These are phyloP conservation scores for Phytophthora pseudosyringae DNA, from an alignment of 352 stramenopile genomes.

Conservation along the genomic window DNA sequence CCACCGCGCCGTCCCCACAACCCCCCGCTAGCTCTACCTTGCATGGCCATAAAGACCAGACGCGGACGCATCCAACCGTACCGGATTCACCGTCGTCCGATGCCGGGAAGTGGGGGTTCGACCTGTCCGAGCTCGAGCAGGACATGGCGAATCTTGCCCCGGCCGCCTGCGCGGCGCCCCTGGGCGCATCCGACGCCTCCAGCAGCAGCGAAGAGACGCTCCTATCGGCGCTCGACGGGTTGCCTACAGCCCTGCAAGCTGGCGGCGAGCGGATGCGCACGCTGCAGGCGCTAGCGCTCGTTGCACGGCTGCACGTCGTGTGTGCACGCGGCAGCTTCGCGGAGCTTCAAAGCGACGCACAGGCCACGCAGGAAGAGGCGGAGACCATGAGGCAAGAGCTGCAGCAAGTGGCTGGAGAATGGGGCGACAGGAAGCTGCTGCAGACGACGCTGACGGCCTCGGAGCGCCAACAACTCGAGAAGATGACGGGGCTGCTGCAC, in stretches of 20 bases:
- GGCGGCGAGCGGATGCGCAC: conserved; percentile 21
- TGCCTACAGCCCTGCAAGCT: conserved; percentile 10
- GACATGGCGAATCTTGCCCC: conserved; percentile 43
- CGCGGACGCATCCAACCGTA: neutral
- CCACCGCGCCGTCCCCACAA: neutral
- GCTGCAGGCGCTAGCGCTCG: conserved; percentile 45
- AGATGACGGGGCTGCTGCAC: conserved; percentile 53
- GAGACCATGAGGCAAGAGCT: conserved; percentile 21
- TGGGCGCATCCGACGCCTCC: conserved; percentile 1
- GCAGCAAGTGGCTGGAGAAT: conserved; percentile 40
- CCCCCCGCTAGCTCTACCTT: neutral
- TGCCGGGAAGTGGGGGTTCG: conserved; percentile 39
- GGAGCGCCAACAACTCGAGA: conserved; percentile 34
- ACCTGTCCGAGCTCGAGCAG: conserved; percentile 47
- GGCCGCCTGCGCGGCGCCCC: conserved; percentile 5
- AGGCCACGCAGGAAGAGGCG: conserved; percentile 18
- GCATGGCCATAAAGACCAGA: conserved; percentile 18
- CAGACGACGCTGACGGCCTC: conserved; percentile 15
- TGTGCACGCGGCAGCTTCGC: conserved; percentile 35
- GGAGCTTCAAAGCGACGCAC: conserved; percentile 5
- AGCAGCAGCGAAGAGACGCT: conserved; percentile 18
- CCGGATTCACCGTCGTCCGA: conserved; percentile 12
- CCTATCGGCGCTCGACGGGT: conserved; percentile 5
- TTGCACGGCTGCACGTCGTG: conserved; percentile 48
- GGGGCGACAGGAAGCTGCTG: conserved; percentile 29